Evolutionary conservation across 306 rosid genomes (phyloP), one percentile per base, ranked within the genome.

Genomic region (Citrullus colocynthis): DNA sequence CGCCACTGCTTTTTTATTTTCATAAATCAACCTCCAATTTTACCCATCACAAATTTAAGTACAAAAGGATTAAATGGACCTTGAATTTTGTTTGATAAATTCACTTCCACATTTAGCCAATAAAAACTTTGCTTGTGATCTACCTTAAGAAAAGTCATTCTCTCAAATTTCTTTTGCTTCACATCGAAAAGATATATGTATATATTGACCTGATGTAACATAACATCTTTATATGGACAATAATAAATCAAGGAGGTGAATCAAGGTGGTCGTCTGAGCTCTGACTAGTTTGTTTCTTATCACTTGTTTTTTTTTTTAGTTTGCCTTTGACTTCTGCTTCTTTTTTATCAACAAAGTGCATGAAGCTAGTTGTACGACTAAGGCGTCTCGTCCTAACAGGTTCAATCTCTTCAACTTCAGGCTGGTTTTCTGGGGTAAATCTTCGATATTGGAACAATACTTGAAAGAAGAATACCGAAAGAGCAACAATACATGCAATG

Each of bases 321-420:
- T 78, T 87, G 8, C 8, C 8, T 80, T 88, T 91, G 69, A 91
- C 76, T 86, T 93, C 97, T 48, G 90, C 78, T 86, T 93, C 97
- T 48, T 61, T 93, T 80, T 10, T 88, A 81, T 91, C 97, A 76
- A 88, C 91, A 86, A 93, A 70, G 55, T 74, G 42, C 80, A 85
- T 93, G 80, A 91, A 80, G 87, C 96, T 89, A 3, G 66, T 24
- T 36, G 86, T 49, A 54, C 81, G 75, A 57, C 58, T 28, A 48
- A 88, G 14, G 30, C 86, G 78, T 78, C 82, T 80, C 1, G 80
- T 5, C 76, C 83, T 77, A 14, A 48, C 30, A 11, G 90, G 79
- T 57, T 81, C 87, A 41, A 70, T 77, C 24, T 85, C 90, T 79
- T 79, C 88, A 2, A 57, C 77, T 59, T 14, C 87, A 3, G 80